Conservation (phyloP, 441 rosid genomes). For the Adansonia rubrostipa region DNA sequence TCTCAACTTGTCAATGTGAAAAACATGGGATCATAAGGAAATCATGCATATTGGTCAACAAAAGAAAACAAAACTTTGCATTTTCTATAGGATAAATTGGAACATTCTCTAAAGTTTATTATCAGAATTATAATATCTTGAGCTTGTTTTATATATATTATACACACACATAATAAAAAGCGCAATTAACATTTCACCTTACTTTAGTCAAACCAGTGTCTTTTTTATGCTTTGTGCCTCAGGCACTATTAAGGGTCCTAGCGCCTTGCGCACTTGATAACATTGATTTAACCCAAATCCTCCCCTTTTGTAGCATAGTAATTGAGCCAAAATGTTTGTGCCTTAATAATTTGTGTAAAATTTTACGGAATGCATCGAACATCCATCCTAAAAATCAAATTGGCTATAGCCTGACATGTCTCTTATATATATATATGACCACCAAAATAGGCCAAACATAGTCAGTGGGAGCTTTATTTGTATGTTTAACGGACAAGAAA, state of each 20-base stretch:
- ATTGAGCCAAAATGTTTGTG: conserved; percentile 7
- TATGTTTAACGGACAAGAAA: not conserved
- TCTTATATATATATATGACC: not conserved
- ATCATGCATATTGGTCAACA: conserved; percentile 14
- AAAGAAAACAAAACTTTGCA: conserved; percentile 2
- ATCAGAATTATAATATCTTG: not conserved
- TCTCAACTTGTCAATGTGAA: not conserved
- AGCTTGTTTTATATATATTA: not conserved
- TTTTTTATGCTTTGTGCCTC: not conserved
- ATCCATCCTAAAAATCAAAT: conserved; percentile 5
- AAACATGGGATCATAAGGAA: not conserved
- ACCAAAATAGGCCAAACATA: conserved; percentile 3
- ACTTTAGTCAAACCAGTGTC: not conserved
- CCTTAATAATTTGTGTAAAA: not conserved
- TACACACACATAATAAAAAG: not conserved
- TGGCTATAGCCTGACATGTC: conserved; percentile 7
- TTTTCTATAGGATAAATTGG: not conserved
- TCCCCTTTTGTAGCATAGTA: conserved; percentile 2
- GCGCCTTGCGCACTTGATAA: not conserved
- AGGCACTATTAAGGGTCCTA: not conserved
- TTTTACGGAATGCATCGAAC: not conserved
- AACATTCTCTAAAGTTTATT: conserved; percentile 1
- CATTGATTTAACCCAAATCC: conserved; percentile 10
- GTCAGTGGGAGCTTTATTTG: not conserved
- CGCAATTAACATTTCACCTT: not conserved